Conservation (phyloP, 2,329 filamentous ascomycete genomes). For the Sarocladium brachiariae region DNA sequence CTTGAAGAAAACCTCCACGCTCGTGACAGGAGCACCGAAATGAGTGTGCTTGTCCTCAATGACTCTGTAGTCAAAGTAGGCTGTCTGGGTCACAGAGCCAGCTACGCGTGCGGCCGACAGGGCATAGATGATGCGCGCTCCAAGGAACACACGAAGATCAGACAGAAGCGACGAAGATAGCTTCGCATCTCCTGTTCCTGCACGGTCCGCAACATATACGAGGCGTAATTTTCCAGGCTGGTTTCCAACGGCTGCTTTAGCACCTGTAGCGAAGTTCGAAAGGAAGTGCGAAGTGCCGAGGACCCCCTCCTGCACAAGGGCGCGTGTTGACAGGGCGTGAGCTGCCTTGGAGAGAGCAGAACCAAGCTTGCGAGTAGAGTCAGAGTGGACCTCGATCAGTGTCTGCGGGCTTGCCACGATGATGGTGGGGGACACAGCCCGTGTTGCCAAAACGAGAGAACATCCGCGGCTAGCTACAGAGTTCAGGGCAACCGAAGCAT, state of each 20-base stretch:
- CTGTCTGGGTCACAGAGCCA: conserved; percentile 80
- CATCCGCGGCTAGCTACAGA: conserved; percentile 71
- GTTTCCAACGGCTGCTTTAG: conserved; percentile 52
- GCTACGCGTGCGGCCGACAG: conserved; percentile 78
- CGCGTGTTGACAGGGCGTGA: conserved; percentile 65
- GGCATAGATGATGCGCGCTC: conserved; percentile 77
- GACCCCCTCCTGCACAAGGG: conserved; percentile 61
- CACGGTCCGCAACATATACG: conserved; percentile 70
- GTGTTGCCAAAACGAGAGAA: conserved; percentile 66
- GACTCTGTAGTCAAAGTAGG: conserved; percentile 78
- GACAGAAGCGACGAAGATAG: conserved; percentile 66
- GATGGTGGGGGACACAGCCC: conserved; percentile 72
- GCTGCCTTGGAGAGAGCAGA: conserved; percentile 59
- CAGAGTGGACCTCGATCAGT: conserved; percentile 59
- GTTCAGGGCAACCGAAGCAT: conserved; percentile 80
- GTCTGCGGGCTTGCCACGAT: conserved; percentile 72
- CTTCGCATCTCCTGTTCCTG: conserved; percentile 53
- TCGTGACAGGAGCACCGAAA: conserved; percentile 77
- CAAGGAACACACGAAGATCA: conserved; percentile 74
- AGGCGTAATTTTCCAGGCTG: conserved; percentile 71
- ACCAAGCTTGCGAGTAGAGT: conserved; percentile 51
- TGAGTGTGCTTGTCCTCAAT: conserved; percentile 41
- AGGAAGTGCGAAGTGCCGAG: conserved; percentile 52
- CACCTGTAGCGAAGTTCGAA: conserved; percentile 49
- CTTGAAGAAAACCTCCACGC: conserved; percentile 68